These are phyloP conservation scores for Kondoa malvinella DNA, from an alignment of 768 basidiomycete species.

Conservation along the genomic window DNA sequence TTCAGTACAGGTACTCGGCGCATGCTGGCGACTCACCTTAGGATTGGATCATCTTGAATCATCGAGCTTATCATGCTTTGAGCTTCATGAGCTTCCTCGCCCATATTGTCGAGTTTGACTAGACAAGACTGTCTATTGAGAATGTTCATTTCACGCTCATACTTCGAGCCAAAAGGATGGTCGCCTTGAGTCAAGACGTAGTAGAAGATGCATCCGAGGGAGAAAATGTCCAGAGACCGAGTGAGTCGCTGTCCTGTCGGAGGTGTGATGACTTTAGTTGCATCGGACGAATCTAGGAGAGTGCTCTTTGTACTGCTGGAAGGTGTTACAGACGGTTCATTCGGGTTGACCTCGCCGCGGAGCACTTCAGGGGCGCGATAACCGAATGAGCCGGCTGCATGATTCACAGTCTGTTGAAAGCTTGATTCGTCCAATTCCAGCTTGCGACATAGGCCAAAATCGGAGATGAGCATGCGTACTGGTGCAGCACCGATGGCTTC, in stretches of 20 bases:
- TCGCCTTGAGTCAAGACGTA: constrained; percentile 62
- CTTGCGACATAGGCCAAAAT: constrained; percentile 93
- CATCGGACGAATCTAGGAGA: neutral
- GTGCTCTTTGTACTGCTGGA: constrained; percentile 15
- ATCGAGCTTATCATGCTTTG: constrained; percentile 60
- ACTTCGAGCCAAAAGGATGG: constrained; percentile 87
- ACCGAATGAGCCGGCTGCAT: constrained; percentile 81
- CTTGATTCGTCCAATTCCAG: constrained; percentile 90
- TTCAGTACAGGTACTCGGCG: constrained; percentile 10
- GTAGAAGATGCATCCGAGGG: constrained; percentile 85
- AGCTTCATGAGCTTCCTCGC: constrained; percentile 88
- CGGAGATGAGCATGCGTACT: constrained; percentile 70
- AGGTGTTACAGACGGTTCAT: constrained; percentile 42
- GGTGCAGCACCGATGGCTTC: constrained; percentile 28
- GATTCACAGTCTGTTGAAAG: constrained; percentile 80
- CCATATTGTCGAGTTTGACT: constrained; percentile 55
- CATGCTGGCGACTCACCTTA: constrained; percentile 42
- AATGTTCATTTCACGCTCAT: constrained; percentile 87
- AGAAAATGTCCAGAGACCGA: constrained; percentile 91
- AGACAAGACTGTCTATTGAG: constrained; percentile 60
- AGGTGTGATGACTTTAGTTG: constrained; percentile 35
- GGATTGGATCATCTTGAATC: constrained; percentile 56
- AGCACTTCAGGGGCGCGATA: constrained; percentile 97
- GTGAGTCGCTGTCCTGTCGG: constrained; percentile 61
- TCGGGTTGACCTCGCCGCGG: constrained; percentile 78